Evolutionary conservation across 768 basidiomycete genomes (phyloP), one percentile per base, ranked within the genome.

Genomic region (Rhodotorula paludigena): DNA sequence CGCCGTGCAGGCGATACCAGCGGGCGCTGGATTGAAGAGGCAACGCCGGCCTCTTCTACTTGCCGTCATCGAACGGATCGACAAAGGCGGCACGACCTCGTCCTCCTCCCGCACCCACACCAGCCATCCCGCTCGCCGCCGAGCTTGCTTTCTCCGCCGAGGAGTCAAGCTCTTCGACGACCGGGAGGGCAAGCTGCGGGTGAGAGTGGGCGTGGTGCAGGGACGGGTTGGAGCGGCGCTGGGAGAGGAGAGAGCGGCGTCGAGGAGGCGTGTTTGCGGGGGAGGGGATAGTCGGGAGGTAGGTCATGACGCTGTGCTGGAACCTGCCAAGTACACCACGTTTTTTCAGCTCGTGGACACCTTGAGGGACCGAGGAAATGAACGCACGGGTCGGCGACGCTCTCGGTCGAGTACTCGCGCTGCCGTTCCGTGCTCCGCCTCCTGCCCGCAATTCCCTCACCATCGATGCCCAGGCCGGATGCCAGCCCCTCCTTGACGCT

Each of bases 371-470:
- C 23, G 32, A 28, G 15, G 25, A 14, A 0, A 11, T 12, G 33
- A n/a, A 39, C 60, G 30, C 15, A 61, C 60, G 60, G 60, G 14
- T 61, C 60, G 15, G 52, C 36, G 41, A 30, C 39, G 25, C 41
- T 44, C 60, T 61, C 60, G 18, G 32, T 54, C 41, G 51, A 53
- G 20, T 54, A 5, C 60, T 61, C 60, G 41, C 60, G 42, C 32
- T 20, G 7, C 38, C 59, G 30, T 45, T 14, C 15, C 23, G 3
- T 32, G 12, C 57, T 48, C 20, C 48, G 35, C 60, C 41, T 54
- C 42, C 25, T 12, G 23, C 21, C 11, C 20, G 18, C 52, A 10
- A n/a, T n/a, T n/a, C 52, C 35, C 35, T 36, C 35, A 9, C 25
- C 53, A 25, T 49, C 59, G 32, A 51, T 41, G 25, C 58, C 58